Evolutionary conservation across 495 filamentous ascomycete genomes (phyloP).

Genomic region (Xeromyces bisporus): DNA sequence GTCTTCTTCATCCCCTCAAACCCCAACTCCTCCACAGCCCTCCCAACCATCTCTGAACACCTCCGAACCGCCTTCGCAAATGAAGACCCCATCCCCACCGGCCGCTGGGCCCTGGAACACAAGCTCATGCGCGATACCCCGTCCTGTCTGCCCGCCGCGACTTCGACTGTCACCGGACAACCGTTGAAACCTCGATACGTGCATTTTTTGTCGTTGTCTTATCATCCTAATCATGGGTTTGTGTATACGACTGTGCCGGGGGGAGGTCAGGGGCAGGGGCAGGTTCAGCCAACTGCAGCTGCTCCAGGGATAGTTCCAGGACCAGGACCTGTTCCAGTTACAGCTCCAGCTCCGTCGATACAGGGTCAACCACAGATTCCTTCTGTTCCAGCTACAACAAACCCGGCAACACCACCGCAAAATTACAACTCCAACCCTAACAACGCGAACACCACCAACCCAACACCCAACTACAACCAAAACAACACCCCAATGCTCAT

Average conservation of each 20-base stretch:
- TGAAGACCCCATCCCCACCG: slow-evolving; percentile 19
- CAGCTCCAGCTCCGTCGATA: too few species aligned
- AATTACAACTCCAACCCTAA: too few species aligned
- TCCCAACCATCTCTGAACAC: slow-evolving; percentile 21
- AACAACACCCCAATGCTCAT: slow-evolving; percentile 18
- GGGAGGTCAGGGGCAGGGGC: slow-evolving; percentile 7
- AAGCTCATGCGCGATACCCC: slow-evolving; percentile 32
- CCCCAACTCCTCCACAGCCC: slow-evolving; percentile 22
- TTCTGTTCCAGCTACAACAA: too few species aligned
- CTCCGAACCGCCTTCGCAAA: slow-evolving; percentile 23
- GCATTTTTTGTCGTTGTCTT: slow-evolving; percentile 28
- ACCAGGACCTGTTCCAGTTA: too few species aligned
- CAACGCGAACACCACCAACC: neutral
- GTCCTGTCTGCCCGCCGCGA: slow-evolving; percentile 20
- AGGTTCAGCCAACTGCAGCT: too few species aligned
- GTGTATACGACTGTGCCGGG: slow-evolving; percentile 25
- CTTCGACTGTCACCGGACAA: slow-evolving; percentile 11
- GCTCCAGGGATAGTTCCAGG: too few species aligned
- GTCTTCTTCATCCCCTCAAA: slow-evolving; percentile 32
- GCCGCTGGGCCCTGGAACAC: slow-evolving; percentile 28
- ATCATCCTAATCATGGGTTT: slow-evolving; percentile 26
- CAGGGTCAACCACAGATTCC: too few species aligned
- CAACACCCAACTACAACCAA: slow-evolving; percentile 1
- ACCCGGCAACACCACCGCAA: too few species aligned
- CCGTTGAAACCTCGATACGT: slow-evolving; percentile 21